A percentile compares a stretch with the other conserved stretches of the same genome.
phyloP scores from a whole-genome alignment of 108 stramenopile genomes.

The Discostella stelligeroides region DNA sequence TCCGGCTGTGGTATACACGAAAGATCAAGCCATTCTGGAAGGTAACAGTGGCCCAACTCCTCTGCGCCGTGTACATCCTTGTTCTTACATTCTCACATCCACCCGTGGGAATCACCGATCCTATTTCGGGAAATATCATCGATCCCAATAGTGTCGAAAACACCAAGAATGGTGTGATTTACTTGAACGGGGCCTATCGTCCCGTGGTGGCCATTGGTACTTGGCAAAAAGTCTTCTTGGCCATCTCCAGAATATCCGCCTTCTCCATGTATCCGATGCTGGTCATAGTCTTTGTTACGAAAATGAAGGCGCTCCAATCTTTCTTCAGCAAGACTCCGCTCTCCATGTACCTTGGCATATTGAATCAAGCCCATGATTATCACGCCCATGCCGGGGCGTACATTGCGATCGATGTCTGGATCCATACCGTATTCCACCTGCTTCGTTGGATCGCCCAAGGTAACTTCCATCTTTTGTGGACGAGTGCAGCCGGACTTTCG shows the following conservation, averaged over 20 bases:
- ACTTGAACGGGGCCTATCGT: conserved; percentile 10
- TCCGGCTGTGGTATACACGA: background rate
- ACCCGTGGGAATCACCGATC: conserved; percentile 13
- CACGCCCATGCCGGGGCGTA: conserved; percentile 25
- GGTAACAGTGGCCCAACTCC: conserved; percentile 9
- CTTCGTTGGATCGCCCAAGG: conserved; percentile 45
- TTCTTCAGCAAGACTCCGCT: conserved; percentile 35
- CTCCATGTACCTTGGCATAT: conserved; percentile 30
- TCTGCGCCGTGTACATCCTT: conserved; percentile 12
- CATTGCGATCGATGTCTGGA: conserved; percentile 18
- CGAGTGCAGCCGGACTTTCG: conserved; percentile 28
- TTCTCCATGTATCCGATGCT: conserved; percentile 53
- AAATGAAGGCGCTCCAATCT: conserved; percentile 31
- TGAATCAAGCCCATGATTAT: conserved; percentile 4
- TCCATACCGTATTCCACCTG: conserved; percentile 41
- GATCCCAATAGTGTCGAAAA: conserved; percentile 7
- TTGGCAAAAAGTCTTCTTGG: conserved; percentile 32
- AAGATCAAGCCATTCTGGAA: conserved; percentile 17
- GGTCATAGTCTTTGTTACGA: conserved; percentile 43
- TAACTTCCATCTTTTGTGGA: conserved; percentile 31
- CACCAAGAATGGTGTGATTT: conserved; percentile 11
- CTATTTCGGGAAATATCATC: background rate
- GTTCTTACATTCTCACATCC: conserved; percentile 12
- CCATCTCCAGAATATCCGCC: conserved; percentile 38
- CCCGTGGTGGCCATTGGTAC: conserved; percentile 4